Base-by-base conservation (phyloP, 768 basidiomycete species). In the Mycena maculata region DNA sequence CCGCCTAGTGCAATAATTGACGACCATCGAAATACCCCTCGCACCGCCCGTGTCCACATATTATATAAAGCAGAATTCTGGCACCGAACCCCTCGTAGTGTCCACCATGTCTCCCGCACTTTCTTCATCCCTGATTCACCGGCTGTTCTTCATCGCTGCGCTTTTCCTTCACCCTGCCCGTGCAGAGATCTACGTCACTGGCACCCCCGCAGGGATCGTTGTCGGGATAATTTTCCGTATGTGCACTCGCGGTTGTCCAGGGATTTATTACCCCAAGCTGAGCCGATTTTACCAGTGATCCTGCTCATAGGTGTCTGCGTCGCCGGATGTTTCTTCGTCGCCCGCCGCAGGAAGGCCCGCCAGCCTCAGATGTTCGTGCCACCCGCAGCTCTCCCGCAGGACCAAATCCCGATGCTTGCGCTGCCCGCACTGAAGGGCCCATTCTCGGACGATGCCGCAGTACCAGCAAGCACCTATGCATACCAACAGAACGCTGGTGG, bases 121-220 rank as follows among this genome's bases (percentile, higher is more conserved):
- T 22, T 22, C 36, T n/a, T 38, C 18, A 12, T 49, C 47, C 13
- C 8, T 39, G 5, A n/a, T 86, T 73, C 2, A 78, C 73, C 0
- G 73, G 69, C 13, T 73, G 30, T 25, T 59, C 9, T 25, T 59
- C 33, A 2, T 30, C 58, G 18, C 48, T 1, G 25, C n/a, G 9
- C 23, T 60, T 4, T 39, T 60, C 20, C 16, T 39, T 13, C 47
- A 25, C 25, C 57, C 57, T 11, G 57, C 30, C 6, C 30, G 31
- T 22, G 45, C 57, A 0, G 36, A 49, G n/a, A n/a, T 38, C 16
- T 38, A 49, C 3, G 47, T 49, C 2, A 50, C 16, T 0, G 47
- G 54, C 9, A 30, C 44, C 1, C 15, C 58, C 11, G 33, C 47
- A 9, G 28, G 23, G 27, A 18, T 27, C 27, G 20, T 60, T 23